Conservation (phyloP, 495 filamentous ascomycete genomes). For the Neurospora sublineolata region DNA sequence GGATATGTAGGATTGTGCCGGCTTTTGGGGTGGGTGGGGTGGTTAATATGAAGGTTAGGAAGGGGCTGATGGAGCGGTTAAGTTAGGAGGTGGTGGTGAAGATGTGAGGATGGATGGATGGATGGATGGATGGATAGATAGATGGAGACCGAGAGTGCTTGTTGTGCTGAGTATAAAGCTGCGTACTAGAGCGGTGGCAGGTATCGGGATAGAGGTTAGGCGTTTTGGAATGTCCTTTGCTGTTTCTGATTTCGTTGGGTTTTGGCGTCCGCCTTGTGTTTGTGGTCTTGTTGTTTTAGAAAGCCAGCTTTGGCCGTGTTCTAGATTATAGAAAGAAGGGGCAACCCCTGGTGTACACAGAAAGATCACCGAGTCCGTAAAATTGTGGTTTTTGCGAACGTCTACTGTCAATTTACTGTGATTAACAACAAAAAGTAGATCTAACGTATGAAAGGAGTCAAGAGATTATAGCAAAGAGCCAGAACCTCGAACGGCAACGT, state of each 20-base stretch:
- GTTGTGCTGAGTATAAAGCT: background rate
- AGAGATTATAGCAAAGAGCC: background rate
- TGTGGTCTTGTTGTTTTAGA: background rate
- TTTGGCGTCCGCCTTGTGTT: background rate
- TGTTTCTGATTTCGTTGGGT: background rate
- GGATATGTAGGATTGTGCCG: constrained; percentile 85
- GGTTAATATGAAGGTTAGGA: constrained; percentile 66
- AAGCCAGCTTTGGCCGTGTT: background rate
- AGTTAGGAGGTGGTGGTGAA: constrained; percentile 7
- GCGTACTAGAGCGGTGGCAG: background rate
- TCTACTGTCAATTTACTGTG: background rate
- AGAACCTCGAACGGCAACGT: background rate
- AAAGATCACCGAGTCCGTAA: background rate
- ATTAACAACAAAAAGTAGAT: background rate
- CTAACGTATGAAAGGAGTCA: background rate
- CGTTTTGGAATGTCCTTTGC: background rate
- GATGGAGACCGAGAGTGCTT: background rate
- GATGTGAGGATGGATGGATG: background rate
- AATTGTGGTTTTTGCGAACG: background rate
- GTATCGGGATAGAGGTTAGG: background rate
- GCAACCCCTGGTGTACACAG: background rate
- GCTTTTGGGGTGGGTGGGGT: constrained; percentile 91
- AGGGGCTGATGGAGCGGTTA: constrained; percentile 34
- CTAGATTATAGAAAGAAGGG: background rate
- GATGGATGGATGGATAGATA: background rate